Base-by-base conservation (phyloP, 2,329 filamentous ascomycete genomes). In the Claviceps digitariae region DNA sequence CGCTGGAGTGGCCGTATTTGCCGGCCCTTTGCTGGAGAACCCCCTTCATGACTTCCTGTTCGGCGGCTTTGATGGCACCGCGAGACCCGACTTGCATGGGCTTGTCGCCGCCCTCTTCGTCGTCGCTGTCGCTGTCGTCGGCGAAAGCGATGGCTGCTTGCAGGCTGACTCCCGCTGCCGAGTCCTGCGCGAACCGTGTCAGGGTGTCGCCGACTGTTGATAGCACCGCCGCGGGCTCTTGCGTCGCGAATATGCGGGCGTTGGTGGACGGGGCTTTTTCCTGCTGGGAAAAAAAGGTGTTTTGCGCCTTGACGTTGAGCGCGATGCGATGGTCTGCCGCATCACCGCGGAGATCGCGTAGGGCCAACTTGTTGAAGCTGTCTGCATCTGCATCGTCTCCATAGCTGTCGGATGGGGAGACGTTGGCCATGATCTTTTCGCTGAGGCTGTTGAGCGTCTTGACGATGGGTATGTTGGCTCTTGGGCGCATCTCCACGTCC, bases 381-480 rank as follows among this genome's bases (percentile, higher is more conserved):
- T 90, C 85, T 56, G 89, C 84, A 62, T 83, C 72, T 2, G 82
- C 50, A 51, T 82, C 79, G 2, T 83, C 79, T 5, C 75, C 77
- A 56, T 83, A 78, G 1, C 79, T 76, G 64, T 96, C 90, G 5
- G 84, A 81, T 1, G 90, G 86, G 2, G 86, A 81, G 12, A 95
- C 88, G 58, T 90, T 86, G 48, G 86, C 86, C 78, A 98, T 85
- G 65, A 98, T 86, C 69, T 94, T 96, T 67, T 93, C 89, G 61
- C 89, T 95, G 53, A 97, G 77, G 56, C 79, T 88, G 66, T 98
- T 98, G 53, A 98, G 73, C 0, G 88, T 90, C 57, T 86, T 83
- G 58, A 97, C 84, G 57, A 97, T 94, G 12, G 90, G 90, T 2
- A 93, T 84, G 64, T 93, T 91, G 47, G 79, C 72, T 12, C 82